phyloP scores from a whole-genome alignment of 371 early-diverging fungal genomes.

The Rhizopus sp. region DNA sequence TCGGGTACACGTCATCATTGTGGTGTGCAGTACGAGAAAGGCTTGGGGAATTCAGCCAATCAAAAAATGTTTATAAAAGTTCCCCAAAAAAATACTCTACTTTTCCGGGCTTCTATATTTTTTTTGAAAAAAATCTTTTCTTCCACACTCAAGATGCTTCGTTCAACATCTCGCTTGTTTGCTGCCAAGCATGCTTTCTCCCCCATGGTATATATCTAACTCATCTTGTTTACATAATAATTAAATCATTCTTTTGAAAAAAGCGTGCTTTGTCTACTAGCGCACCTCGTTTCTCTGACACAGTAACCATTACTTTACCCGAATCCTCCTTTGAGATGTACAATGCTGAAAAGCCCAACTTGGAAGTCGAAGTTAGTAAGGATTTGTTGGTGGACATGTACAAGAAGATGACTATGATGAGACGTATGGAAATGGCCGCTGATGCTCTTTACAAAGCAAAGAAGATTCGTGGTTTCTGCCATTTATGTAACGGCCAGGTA shows the following conservation, averaged over 20 bases:
- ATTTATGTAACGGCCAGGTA: conserved; percentile 98
- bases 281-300: conserved; percentile 41
- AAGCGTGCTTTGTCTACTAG: conserved; percentile 52
- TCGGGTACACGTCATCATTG: no score
- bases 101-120: neutral
- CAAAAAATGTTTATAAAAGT: neutral
- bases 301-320: conserved; percentile 59
- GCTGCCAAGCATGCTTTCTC: conserved; percentile 38
- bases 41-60: conserved; percentile 1
- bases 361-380: conserved; percentile 62
- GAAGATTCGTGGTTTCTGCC: conserved; percentile 99
- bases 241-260: neutral
- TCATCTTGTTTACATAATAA: no score
- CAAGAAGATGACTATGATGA: conserved; percentile 84
- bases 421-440: conserved; percentile 94
- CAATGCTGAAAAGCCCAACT: conserved; percentile 67
- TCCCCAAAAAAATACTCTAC: conserved; percentile 1
- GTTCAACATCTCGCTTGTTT: conserved; percentile 51
- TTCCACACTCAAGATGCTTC: conserved; percentile 37
- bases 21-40: neutral
- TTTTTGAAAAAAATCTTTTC: conserved; percentile 1
- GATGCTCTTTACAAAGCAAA: conserved; percentile 97
- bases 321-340: conserved; percentile 65
- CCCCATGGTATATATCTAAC: conserved; percentile 21
- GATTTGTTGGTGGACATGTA: conserved; percentile 83